Conservation (phyloP, 2,329 filamentous ascomycete genomes). For the Claviceps cyperi region DNA sequence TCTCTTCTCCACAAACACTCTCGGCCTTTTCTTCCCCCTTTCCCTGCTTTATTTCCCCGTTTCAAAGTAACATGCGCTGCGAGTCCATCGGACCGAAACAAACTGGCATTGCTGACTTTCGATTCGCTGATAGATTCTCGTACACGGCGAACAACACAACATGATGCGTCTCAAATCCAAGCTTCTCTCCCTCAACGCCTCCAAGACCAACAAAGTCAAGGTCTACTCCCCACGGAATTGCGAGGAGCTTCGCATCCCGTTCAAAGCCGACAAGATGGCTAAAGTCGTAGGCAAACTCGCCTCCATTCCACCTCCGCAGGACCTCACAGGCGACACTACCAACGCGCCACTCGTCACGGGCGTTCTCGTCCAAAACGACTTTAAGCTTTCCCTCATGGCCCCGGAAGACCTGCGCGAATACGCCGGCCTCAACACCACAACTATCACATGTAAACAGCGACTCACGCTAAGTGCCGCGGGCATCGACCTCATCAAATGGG, state of each 20-base stretch:
- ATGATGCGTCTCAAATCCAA: constrained; percentile 97
- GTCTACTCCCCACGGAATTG: constrained; percentile 91
- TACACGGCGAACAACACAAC: constrained; percentile 93
- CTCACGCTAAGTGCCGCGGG: constrained; percentile 78
- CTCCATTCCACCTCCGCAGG: constrained; percentile 54
- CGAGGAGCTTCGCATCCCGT: constrained; percentile 87
- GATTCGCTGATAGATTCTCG: constrained; percentile 53
- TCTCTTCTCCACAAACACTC: background rate
- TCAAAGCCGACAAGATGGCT: constrained; percentile 86
- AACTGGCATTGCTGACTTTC: background rate
- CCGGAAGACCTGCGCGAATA: constrained; percentile 93
- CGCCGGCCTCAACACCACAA: constrained; percentile 90
- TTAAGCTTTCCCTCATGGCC: constrained; percentile 93
- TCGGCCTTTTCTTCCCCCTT: background rate
- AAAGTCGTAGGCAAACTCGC: constrained; percentile 94
- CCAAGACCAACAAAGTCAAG: constrained; percentile 69
- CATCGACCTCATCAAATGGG: constrained; percentile 85
- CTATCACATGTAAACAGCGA: constrained; percentile 82
- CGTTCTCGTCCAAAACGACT: constrained; percentile 92
- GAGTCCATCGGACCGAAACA: background rate
- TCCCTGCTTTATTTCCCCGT: no score
- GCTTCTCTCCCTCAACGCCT: constrained; percentile 77
- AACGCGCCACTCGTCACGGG: constrained; percentile 55
- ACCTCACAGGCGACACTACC: constrained; percentile 18
- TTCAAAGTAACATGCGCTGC: no score